Evolutionary conservation across 1,139 yeast genomes (phyloP), one percentile per base, ranked within the genome.

Genomic region (Lodderomyces orthopsilosis): DNA sequence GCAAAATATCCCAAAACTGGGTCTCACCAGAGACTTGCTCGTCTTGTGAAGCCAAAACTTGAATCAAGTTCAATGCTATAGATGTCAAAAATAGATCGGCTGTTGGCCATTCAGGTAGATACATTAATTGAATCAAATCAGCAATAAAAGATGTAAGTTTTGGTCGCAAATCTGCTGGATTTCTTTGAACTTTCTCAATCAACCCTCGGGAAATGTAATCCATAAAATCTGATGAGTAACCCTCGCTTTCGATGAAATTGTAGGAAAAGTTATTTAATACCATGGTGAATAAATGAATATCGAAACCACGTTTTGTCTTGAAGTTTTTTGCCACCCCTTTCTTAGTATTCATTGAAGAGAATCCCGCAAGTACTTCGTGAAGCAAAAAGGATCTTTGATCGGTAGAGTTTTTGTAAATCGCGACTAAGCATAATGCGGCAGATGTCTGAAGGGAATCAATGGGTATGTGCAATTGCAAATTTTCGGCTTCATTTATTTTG

Each of bases 91-190:
- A 22, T 12, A 41, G 37, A 10, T 79, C 86, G 0, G 82, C 68
- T 0, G 78, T 77, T 0, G 87, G 70, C 79, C 84, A 85, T 45
- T 80, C 83, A 0, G 89, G 86, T 13, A 59, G 61, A 2, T 65
- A 57, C 2, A 84, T 53, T 43, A 84, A 61, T 0, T 55, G 51
- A 6, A 79, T 48, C 26, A 86, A 61, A 53, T 87, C 95, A 35
- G 75, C 77, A 2, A 82, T 52, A 24, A 83, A 65, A 10, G 71
- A 52, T 33, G 82, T 85, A 35, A 85, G 56, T 71, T 53, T 23
- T 3, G 37, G 22, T 13, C 24, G 10, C 18, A 35, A 35, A 3
- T 17, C 12, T 17, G 34, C 10, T 19, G 40, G 28, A 23, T 28
- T 35, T 21, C 37, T 42, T 18, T n/a, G 26, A 12, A 46, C 32